These are phyloP conservation scores for Acer campestre DNA, from an alignment of 345 rosid genomes.

Conservation along the genomic window DNA sequence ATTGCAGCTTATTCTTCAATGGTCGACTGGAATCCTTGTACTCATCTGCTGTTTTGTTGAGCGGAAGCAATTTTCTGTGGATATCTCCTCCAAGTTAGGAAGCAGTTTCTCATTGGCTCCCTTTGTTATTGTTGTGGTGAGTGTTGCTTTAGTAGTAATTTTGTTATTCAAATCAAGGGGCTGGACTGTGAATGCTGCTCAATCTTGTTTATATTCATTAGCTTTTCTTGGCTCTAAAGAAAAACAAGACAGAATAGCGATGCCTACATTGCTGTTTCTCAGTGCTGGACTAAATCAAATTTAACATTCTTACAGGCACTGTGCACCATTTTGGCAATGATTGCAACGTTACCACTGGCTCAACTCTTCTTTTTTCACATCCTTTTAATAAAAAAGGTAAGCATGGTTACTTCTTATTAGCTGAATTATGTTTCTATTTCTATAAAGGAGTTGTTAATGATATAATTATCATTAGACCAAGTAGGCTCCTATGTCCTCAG, in stretches of 20 bases:
- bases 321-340: conserved; percentile 91
- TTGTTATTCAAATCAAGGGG: conserved; percentile 3
- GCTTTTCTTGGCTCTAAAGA: background rate
- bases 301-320: conserved; percentile 51
- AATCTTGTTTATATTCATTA: background rate
- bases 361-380: conserved; percentile 98
- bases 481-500: too few species aligned
- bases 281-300: background rate
- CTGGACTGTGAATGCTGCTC: background rate
- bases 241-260: background rate
- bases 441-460: background rate
- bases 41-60: conserved; percentile 80
- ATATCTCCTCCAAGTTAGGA: conserved; percentile 83
- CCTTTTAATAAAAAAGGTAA: conserved; percentile 90
- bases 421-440: background rate
- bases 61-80: conserved; percentile 62
- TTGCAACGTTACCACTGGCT: conserved; percentile 91
- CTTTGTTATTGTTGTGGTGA: conserved; percentile 88
- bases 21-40: conserved; percentile 83
- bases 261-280: background rate
- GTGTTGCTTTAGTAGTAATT: conserved; percentile 25
- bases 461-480: too few species aligned
- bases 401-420: background rate
- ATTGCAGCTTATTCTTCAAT: conserved; percentile 97
- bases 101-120: conserved; percentile 96